Evolutionary conservation across 257 asterid species (phyloP).

Genomic region (Gentiana straminea): DNA sequence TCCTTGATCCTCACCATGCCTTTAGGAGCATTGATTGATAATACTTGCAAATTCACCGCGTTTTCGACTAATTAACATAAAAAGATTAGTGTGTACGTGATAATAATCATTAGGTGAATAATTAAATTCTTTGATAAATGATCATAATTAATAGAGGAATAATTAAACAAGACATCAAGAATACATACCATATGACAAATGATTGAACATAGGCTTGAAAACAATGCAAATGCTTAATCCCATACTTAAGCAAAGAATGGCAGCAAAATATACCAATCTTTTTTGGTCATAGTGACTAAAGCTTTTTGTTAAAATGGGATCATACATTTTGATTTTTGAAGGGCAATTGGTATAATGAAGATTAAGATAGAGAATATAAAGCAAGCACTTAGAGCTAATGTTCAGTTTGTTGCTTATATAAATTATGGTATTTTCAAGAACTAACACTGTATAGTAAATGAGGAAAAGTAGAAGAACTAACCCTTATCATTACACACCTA

Average conservation of each 20-base stretch:
- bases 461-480: too few species aligned
- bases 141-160: too few species aligned
- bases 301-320: slow-evolving; percentile 58
- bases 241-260: slow-evolving; percentile 22
- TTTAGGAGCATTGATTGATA: slow-evolving; percentile 24
- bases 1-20: slow-evolving; percentile 20
- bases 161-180: background rate
- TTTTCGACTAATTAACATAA: background rate
- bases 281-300: slow-evolving; percentile 43
- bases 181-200: slow-evolving; percentile 32
- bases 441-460: too few species aligned
- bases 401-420: too few species aligned
- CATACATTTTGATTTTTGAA: slow-evolving; percentile 36
- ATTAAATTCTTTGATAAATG: too few species aligned
- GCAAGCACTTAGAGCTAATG: slow-evolving; percentile 1
- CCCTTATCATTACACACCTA: too few species aligned
- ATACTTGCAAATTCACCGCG: background rate
- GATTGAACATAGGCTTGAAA: slow-evolving; percentile 32
- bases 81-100: too few species aligned
- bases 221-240: slow-evolving; percentile 28
- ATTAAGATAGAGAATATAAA: slow-evolving; percentile 4
- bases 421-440: too few species aligned
- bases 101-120: too few species aligned
- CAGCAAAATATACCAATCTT: slow-evolving; percentile 34
- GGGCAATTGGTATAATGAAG: slow-evolving; percentile 1